Evolutionary conservation across 768 basidiomycete species (phyloP), one percentile per base, ranked within the genome.

Genomic region (Lentinula aciculospora): DNA sequence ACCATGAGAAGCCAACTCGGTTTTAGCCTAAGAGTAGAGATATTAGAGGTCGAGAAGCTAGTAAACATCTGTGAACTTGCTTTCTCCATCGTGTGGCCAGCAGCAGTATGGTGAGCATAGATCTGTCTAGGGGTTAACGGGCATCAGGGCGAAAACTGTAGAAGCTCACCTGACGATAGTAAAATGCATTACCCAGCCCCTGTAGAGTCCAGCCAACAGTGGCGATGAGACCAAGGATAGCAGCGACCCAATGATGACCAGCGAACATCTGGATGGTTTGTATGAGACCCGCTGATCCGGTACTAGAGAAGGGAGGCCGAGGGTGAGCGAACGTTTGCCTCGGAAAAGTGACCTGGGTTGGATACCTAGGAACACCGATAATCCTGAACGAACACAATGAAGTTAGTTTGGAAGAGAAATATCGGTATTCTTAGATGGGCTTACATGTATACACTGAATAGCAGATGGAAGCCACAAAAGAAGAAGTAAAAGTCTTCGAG

Each of bases 251-350:
- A 54, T 84, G 80, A 46, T 84, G 83, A 45, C 78, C 73, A 2
- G 80, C 77, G 68, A 86, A 96, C 78, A 89, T 83, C 59, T 85
- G 79, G 63, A 98, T 91, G 46, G 88, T 95, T 71, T 94, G 92
- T 66, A 98, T 94, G 53, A 99, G 79, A 15, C 97, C 96, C 27
- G 94, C 95, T 46, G 94, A 92, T 34, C 97, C 97, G 45, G 96
- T 96, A 60, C 91, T 92, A 58, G 56, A 64, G 23, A 58, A 53
- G 49, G 57, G 49, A 42, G 61, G 61, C 45, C 44, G 53, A 56
- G 60, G n/a, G 62, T 64, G 44, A 64, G 58, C 37, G 8, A 36
- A 50, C 56, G 57, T 47, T 36, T 32, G 54, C 71, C 71, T 74
- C 72, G 70, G 73, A 59, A 54, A 49, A n/a, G n/a, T n/a, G n/a